Evolutionary conservation across 352 stramenopile species (phyloP).

Genomic region (Phytophthora ohioensis): DNA sequence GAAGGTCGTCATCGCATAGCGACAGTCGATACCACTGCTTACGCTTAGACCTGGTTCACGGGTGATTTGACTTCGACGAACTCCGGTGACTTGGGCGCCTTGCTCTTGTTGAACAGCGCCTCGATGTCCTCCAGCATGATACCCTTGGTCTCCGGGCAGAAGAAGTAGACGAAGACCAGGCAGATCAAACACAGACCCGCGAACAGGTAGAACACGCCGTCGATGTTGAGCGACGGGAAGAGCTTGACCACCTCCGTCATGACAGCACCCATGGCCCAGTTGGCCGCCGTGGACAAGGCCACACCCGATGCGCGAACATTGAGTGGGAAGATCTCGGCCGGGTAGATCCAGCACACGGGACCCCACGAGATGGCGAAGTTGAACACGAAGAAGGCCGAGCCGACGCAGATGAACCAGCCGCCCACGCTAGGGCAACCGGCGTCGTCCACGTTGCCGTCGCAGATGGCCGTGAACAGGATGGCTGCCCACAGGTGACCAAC

Average conservation of each 20-base stretch:
- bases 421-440: constrained; percentile 1
- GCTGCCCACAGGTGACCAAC: constrained; percentile 1
- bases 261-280: constrained; percentile 15
- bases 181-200: constrained; percentile 46
- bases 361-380: constrained; percentile 7
- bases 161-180: constrained; percentile 46
- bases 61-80: constrained; percentile 43
- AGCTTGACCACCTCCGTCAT: constrained; percentile 41
- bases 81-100: constrained; percentile 21
- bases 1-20: too few species aligned
- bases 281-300: constrained; percentile 26
- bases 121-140: constrained; percentile 56
- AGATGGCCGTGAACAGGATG: constrained; percentile 6
- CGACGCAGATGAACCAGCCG: constrained; percentile 16
- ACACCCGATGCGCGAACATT: constrained; percentile 28
- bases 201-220: constrained; percentile 67
- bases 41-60: background rate
- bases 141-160: constrained; percentile 51
- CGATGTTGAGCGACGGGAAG: constrained; percentile 34
- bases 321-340: constrained; percentile 56
- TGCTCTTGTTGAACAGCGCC: constrained; percentile 36
- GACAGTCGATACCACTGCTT: too few species aligned
- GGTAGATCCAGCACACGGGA: constrained; percentile 38
- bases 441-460: constrained; percentile 7
- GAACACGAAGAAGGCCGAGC: constrained; percentile 13